Evolutionary conservation across 352 stramenopile species (phyloP).

Genomic region (Phytophthora capsici): DNA sequence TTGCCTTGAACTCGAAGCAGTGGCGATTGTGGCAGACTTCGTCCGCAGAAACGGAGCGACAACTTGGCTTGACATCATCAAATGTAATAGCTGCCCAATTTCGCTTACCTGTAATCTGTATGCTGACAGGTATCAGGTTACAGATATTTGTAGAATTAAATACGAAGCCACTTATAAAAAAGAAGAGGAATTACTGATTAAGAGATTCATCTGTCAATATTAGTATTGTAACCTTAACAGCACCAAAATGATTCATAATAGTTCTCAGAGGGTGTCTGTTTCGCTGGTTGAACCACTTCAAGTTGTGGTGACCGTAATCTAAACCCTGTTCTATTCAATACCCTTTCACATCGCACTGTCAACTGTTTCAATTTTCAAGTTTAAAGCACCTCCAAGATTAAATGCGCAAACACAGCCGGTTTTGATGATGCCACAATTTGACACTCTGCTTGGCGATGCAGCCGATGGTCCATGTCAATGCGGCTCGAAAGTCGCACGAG

Average conservation of each 20-base stretch:
- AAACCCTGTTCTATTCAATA: neutral
- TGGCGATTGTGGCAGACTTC: conserved; percentile 1
- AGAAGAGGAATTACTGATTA: no score
- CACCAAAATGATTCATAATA: neutral
- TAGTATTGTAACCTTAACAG: no score
- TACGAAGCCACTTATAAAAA: neutral
- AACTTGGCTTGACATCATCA: conserved; percentile 4
- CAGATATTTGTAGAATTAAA: neutral
- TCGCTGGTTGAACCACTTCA: neutral
- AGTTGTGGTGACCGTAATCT: conserved; percentile 19
- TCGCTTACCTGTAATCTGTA: no score
- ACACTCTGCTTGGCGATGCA: conserved; percentile 21
- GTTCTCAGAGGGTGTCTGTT: neutral
- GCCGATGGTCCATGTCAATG: conserved; percentile 18
- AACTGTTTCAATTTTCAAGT: neutral
- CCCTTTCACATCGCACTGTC: neutral
- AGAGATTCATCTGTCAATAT: no score
- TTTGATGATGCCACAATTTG: conserved; percentile 26
- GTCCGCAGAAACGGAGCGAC: neutral
- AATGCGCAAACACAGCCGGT: neutral
- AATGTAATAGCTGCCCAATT: no score
- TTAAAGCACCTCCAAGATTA: no score
- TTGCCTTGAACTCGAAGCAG: neutral
- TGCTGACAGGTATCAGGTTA: neutral
- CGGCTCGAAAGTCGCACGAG: neutral